phyloP scores from a whole-genome alignment of 1,284 basidiomycete species.

The Termitomyces sp. region DNA sequence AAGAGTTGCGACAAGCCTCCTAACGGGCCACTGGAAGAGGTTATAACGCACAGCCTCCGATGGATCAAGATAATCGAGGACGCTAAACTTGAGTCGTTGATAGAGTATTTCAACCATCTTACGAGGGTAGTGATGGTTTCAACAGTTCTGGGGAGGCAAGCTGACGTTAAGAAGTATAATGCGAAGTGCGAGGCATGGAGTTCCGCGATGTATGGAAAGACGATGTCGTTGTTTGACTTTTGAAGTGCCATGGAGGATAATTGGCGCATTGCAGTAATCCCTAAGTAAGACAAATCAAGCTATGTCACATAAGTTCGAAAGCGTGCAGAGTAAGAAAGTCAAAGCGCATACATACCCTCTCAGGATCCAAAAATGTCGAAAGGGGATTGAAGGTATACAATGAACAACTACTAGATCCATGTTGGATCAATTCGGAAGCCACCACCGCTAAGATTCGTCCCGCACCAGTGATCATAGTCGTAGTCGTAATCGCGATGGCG shows the following conservation, averaged over 20 bases:
- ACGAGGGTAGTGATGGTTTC: neutral
- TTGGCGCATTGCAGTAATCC: too few species aligned
- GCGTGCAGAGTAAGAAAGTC: too few species aligned
- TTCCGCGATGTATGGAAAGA: neutral
- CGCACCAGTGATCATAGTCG: too few species aligned
- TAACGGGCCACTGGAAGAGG: neutral
- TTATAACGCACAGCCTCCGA: neutral
- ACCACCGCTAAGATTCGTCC: too few species aligned
- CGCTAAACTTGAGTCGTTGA: neutral
- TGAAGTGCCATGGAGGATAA: neutral
- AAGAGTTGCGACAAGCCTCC: neutral
- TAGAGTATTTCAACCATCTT: neutral
- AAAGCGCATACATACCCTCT: too few species aligned
- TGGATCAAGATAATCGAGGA: constrained; percentile 10
- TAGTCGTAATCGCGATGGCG: too few species aligned
- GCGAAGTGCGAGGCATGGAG: neutral
- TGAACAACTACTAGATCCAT: too few species aligned
- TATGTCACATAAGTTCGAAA: too few species aligned
- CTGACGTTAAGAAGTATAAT: neutral
- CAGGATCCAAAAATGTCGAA: too few species aligned
- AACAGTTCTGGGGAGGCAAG: neutral
- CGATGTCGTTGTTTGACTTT: neutral
- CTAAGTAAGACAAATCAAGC: too few species aligned
- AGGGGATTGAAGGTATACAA: too few species aligned
- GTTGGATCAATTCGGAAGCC: too few species aligned